Conservation (phyloP, 2,329 filamentous ascomycete genomes). For the Beauveria scarabaeidicola region DNA sequence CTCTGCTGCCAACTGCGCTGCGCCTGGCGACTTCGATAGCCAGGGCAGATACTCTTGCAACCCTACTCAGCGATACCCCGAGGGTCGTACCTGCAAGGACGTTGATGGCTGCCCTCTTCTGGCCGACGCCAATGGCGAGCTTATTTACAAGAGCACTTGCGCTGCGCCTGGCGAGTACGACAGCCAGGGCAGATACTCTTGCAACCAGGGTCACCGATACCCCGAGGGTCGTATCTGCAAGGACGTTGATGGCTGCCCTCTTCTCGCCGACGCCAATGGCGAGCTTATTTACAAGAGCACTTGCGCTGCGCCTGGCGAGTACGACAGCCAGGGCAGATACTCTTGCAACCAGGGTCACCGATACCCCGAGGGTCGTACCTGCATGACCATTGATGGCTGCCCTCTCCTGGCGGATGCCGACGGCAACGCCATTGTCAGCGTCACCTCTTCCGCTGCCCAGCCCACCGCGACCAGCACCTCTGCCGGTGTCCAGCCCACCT, state of each 20-base stretch:
- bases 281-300: not conserved
- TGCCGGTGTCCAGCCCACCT: too few relatives aligned
- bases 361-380: slow-evolving; percentile 16
- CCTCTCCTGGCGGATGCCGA: slow-evolving; percentile 3
- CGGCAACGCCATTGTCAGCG: not conserved
- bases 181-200: slow-evolving; percentile 15
- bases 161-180: slow-evolving; percentile 11
- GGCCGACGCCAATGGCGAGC: not conserved
- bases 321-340: slow-evolving; percentile 14
- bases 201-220: slow-evolving; percentile 17
- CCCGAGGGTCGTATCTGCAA: slow-evolving; percentile 15
- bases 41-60: slow-evolving; percentile 17
- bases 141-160: not conserved
- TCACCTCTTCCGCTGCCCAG: too few relatives aligned
- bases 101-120: too few relatives aligned
- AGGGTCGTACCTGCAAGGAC: slow-evolving; percentile 13
- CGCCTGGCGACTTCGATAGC: slow-evolving; percentile 8
- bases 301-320: slow-evolving; percentile 10
- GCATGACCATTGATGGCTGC: slow-evolving; percentile 14
- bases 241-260: slow-evolving; percentile 13
- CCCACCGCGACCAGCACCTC: too few relatives aligned
- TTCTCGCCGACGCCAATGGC: not conserved
- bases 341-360: slow-evolving; percentile 17
- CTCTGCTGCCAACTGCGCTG: slow-evolving; percentile 11
- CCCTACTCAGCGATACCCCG: slow-evolving; percentile 17